Conservation (phyloP, 352 stramenopile genomes). For the Blastocystis sp. region DNA sequence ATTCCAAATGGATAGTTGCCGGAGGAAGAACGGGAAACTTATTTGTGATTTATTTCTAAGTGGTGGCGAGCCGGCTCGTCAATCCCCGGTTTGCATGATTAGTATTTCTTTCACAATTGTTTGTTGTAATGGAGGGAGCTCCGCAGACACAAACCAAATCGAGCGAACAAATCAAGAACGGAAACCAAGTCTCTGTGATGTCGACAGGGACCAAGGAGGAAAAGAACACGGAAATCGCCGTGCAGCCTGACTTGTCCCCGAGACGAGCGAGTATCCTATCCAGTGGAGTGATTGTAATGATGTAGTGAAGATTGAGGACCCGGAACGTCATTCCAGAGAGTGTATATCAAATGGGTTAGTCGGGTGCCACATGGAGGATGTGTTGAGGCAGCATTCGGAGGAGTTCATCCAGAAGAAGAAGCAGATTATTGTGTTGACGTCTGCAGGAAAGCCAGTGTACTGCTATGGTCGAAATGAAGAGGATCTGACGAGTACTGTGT, state of each 20-base stretch:
- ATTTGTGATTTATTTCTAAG: no score
- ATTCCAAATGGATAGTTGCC: no score
- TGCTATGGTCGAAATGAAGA: slow-evolving; percentile 19
- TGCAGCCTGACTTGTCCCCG: not conserved
- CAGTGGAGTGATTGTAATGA: not conserved
- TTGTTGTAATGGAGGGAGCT: no score
- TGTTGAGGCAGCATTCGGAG: not conserved
- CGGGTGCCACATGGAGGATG: slow-evolving; percentile 28
- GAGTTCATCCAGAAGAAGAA: slow-evolving; percentile 12
- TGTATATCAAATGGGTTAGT: slow-evolving; percentile 2
- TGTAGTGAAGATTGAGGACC: slow-evolving; percentile 42
- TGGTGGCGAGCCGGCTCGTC: no score
- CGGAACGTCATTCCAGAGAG: not conserved
- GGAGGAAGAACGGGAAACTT: no score
- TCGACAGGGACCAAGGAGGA: no score
- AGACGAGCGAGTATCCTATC: not conserved
- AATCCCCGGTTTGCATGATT: no score
- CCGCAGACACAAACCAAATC: no score
- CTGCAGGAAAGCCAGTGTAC: slow-evolving; percentile 29
- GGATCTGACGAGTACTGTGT: not conserved
- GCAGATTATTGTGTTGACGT: slow-evolving; percentile 26
- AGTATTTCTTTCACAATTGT: no score
- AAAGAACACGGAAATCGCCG: no score
- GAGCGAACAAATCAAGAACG: no score
- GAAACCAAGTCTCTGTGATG: no score